Conservation (phyloP, 1,284 basidiomycete species). For the Dichomitus squalens region DNA sequence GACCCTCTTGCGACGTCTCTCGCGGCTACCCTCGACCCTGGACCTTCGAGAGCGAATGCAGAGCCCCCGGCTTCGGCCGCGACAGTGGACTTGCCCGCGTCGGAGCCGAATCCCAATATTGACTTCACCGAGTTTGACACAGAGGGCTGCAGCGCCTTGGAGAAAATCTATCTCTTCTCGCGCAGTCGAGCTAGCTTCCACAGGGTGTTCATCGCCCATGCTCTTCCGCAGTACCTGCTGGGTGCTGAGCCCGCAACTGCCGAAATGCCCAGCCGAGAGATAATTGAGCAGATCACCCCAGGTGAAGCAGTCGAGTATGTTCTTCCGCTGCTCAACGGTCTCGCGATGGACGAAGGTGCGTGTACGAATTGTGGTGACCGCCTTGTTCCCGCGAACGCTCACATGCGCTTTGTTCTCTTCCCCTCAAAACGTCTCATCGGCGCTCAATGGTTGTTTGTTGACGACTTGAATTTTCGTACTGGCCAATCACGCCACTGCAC, state of each 20-base stretch:
- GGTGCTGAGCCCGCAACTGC: conserved; percentile 43
- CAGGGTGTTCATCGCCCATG: conserved; percentile 82
- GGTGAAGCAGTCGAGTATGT: conserved; percentile 95
- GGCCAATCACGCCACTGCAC: conserved; percentile 20
- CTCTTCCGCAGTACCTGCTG: conserved; percentile 52
- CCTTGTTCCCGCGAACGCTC: conserved; percentile 17
- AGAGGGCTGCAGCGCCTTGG: conserved; percentile 81
- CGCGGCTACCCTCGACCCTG: conserved; percentile 3
- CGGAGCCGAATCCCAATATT: conserved; percentile 24
- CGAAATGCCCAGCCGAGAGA: conserved; percentile 38
- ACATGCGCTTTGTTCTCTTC: conserved; percentile 8
- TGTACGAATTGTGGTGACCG: conserved; percentile 22
- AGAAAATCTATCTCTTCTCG: conserved; percentile 94
- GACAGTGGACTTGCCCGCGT: conserved; percentile 17
- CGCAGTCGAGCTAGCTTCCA: conserved; percentile 87
- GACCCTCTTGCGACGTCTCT: conserved; percentile 11
- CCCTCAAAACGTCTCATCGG: conserved; percentile 6
- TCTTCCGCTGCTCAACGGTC: conserved; percentile 83
- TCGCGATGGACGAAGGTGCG: conserved; percentile 87
- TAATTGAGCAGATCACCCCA: conserved; percentile 68
- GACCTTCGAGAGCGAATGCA: neutral
- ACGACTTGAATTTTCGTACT: conserved; percentile 7
- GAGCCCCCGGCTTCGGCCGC: conserved; percentile 10
- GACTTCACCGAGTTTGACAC: conserved; percentile 55
- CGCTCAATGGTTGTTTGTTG: conserved; percentile 15